Evolutionary conservation across 2,329 filamentous ascomycete genomes (phyloP), one percentile per base, ranked within the genome.

Genomic region (Nigrospora sphaerica): DNA sequence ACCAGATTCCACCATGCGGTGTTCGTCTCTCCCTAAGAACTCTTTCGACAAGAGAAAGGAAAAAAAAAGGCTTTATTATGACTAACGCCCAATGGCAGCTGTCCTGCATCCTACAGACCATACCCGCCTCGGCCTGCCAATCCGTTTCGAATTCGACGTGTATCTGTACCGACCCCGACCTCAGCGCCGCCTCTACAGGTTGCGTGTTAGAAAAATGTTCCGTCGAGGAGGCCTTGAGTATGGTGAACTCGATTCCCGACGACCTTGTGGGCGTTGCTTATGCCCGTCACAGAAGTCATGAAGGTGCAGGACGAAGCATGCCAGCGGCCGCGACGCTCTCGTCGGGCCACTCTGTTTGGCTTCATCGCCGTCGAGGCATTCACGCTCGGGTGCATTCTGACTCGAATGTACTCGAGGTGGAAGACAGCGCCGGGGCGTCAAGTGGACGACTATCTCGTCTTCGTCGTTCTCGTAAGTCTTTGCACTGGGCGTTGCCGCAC

Each of bases 361-460:
- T 52, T 67, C 2, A 54, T 71, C n/a, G 54, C 61, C 4, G 55
- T 68, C 33, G 64, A 71, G 46, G 47, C 62, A 2, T 55, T 64
- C 32, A 68, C 66, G 0, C 54, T 65, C 18, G 6, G 64, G 2
- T 61, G 56, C 33, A 59, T 69, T 5, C 55, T 62, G 32, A 40
- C 70, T 18, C 60, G 69, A n/a, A 46, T 72, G 4, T 69, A 61
- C 40, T 60, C 59, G 14, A 56, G 68, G 12, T 65, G 63, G 63
- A 56, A 48, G 33, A 61, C 58, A 6, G 49, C 57, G 7, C 52
- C 57, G 6, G 49, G 55, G 6, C 60, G 65, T 18, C 64, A 62
- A 23, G 14, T 61, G 5, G 69, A 72, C 41, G 70, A 72, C 49
- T 69, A 65, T 51, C 53, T 70, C 16, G 64, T 70, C 57, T 50